These are phyloP conservation scores for Claviceps cyperi DNA, from an alignment of 2,329 filamentous ascomycete genomes.

Conservation along the genomic window DNA sequence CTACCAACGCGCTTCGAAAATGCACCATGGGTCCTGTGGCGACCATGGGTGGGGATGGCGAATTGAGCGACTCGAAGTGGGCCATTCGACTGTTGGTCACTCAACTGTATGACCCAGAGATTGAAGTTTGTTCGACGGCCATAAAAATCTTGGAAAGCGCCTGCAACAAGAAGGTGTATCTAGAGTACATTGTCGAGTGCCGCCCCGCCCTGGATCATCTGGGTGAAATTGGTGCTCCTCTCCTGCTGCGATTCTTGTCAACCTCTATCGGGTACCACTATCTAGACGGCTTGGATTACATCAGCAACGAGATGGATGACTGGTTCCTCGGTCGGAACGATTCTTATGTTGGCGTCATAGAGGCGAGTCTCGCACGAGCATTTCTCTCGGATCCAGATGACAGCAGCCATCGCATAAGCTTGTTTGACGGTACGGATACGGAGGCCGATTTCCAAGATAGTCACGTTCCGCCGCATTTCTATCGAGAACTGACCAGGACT, in stretches of 20 bases:
- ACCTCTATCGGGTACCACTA: constrained; percentile 98
- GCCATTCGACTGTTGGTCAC: constrained; percentile 95
- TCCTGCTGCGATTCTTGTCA: constrained; percentile 82
- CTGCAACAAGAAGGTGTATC: constrained; percentile 77
- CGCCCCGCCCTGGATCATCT: constrained; percentile 87
- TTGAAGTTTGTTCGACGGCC: constrained; percentile 89
- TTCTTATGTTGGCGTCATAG: constrained; percentile 84
- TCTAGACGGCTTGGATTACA: constrained; percentile 90
- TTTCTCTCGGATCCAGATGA: constrained; percentile 55
- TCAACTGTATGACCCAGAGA: constrained; percentile 91
- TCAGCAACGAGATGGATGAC: constrained; percentile 98
- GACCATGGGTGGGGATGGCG: constrained; percentile 23
- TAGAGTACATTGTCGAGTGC: constrained; percentile 95
- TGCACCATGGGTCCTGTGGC: constrained; percentile 49
- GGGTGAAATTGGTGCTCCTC: constrained; percentile 87
- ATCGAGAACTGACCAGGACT: constrained; percentile 84
- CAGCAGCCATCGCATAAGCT: constrained; percentile 40
- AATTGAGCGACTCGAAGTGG: constrained; percentile 68
- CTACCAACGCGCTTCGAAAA: constrained; percentile 74
- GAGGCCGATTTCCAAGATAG: constrained; percentile 45
- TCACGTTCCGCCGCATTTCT: constrained; percentile 91
- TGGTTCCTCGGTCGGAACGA: constrained; percentile 98
- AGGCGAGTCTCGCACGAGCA: constrained; percentile 83
- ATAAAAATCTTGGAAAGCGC: constrained; percentile 97
- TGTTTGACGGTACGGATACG: constrained; percentile 42